Conservation (phyloP, 768 basidiomycete genomes). For the Scleroderma citrinum region DNA sequence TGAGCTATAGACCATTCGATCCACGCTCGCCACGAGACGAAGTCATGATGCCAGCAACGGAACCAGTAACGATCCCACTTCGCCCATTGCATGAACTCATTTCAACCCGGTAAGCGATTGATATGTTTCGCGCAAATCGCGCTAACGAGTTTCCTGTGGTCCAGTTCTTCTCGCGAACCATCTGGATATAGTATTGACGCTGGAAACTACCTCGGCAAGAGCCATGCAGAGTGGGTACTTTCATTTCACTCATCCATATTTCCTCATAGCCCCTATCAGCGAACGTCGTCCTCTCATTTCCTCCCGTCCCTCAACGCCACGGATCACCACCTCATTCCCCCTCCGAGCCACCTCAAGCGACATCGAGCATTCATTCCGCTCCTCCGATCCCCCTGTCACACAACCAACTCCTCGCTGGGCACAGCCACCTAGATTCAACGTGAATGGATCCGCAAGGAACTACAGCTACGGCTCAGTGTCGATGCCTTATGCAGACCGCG, state of each 20-base stretch:
- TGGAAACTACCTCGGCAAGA: conserved; percentile 9
- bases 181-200: conserved; percentile 13
- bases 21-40: conserved; percentile 31
- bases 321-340: conserved; percentile 19
- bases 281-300: conserved; percentile 49
- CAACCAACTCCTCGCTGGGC: conserved; percentile 27
- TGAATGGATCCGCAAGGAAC: conserved; percentile 27
- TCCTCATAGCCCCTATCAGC: conserved; percentile 26
- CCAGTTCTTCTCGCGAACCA: conserved; percentile 14
- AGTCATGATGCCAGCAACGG: conserved; percentile 15
- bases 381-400: conserved; percentile 13
- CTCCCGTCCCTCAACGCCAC: conserved; percentile 28
- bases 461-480: conserved; percentile 23
- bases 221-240: conserved; percentile 24
- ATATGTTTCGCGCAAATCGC: too few species aligned
- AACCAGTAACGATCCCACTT: conserved; percentile 24
- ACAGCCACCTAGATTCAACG: conserved; percentile 17
- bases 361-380: conserved; percentile 21
- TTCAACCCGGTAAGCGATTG: conserved; percentile 12
- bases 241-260: too few species aligned
- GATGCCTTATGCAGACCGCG: conserved; percentile 32
- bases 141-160: neutral
- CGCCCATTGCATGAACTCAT: conserved; percentile 32
- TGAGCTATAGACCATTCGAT: conserved; percentile 11
- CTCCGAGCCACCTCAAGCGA: conserved; percentile 14